Base-by-base conservation (phyloP, 305 asterid species). In the Fraxinus velutina region DNA sequence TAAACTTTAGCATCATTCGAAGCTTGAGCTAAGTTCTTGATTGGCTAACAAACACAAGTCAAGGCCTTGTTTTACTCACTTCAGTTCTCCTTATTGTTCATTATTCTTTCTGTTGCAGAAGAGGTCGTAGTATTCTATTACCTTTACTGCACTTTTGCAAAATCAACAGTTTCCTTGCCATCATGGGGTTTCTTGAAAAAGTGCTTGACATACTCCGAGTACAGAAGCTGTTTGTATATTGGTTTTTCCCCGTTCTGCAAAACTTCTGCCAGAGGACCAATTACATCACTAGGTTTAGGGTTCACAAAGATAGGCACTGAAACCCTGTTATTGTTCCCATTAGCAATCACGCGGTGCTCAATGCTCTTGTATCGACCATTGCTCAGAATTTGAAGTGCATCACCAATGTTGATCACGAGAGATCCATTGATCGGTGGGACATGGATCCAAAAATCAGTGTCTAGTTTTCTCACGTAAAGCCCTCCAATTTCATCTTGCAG, bases 161-260 rank as follows among this genome's bases (percentile, higher is more conserved):
- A 90, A 68, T 91, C 90, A 33, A 91, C 71, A 1, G 93, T 83
- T 30, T 77, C 78, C 80, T 90, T 91, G 24, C 95, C 93, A 64
- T 90, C 90, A 72, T 87, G 93, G 6, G 86, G 90, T 81, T 88
- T 90, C 52, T 91, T 78, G 78, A 88, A 89, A 87, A 91, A 91
- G 80, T 87, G 83, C 79, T 77, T 85, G 82, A 89, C 88, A 57
- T 91, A 90, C 78, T 91, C 95, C 0, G 88, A 84, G 85, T 62
- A 89, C 2, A 79, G 52, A 17, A 91, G 75, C 3, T 82, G 84
- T 79, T 81, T 90, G 75, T 91, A 91, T 22, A 86, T 39, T 0
- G 88, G 86, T 2, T 83, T 86, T 83, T 88, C 90, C 76, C 91
- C 93, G 29, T 33, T 78, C 82, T 86, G 42, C 79, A 89, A 75